Evolutionary conservation across 2,329 filamentous ascomycete species (phyloP), one percentile per base, ranked within the genome.

Genomic region (Cladophialophora immunda): DNA sequence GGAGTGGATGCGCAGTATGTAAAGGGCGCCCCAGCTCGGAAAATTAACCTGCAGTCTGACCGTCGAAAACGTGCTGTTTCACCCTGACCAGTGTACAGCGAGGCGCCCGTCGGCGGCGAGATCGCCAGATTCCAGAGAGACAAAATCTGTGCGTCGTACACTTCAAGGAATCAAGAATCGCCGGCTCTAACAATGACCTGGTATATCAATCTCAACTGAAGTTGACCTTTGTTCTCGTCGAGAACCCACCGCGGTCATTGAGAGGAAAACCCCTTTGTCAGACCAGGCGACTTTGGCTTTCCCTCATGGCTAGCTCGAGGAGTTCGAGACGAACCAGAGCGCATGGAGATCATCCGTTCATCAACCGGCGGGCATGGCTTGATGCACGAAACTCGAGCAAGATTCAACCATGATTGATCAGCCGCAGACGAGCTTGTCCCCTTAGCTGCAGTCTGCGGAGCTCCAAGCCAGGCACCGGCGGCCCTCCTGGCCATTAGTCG

Each of bases 321-420:
- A 15, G 25, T 45, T 34, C 38, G 57, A 59, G 57, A 50, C 57
- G 25, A 59, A 50, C 57, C 58, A 53, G 45, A 25, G 22, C 45
- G 15, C 27, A 22, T 22, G 58, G 25, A 52, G 58, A 61, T 61
- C 58, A 61, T 17, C 45, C 58, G 45, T 32, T 17, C 47, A 50
- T 50, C 45, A 25, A 11, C 45, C n/a, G 22, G 45, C 11, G 19
- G 45, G 19, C 45, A 50, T 19, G 38, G 17, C n/a, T 41, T n/a
- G 34, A 41, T 41, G 41, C 41, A 50, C 22, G 45, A 50, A 50
- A 50, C 45, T 25, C 45, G 45, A 25, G 45, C 45, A 25, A 25
- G 6, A n/a, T 50, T 50, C 45, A 25, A 50, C 45, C 5, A 25
- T 53, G 58, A 61, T 53, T 53, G 41, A 53, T 25, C 45, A 38